A percentile compares a stretch with the other conserved stretches of the same genome.
Evolutionary conservation across 345 rosid genomes (phyloP).

Genomic region (Moringa oleifera): DNA sequence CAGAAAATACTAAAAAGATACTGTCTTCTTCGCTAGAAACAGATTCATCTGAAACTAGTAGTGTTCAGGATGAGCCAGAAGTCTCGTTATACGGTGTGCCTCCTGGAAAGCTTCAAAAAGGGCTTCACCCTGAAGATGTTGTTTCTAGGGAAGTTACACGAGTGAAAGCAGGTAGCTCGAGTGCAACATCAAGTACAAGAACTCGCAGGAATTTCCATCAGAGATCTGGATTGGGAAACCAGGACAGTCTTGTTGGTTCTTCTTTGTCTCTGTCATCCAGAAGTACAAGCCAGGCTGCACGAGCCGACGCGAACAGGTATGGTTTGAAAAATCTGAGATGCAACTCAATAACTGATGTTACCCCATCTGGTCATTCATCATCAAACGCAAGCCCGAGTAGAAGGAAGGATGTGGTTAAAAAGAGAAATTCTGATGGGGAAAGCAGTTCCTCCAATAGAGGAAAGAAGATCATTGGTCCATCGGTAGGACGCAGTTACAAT

Average conservation of each 20-base stretch:
- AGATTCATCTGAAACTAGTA: constrained; percentile 72
- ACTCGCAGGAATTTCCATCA: constrained; percentile 38
- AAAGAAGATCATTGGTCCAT: constrained; percentile 42
- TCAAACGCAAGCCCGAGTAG: constrained; percentile 39
- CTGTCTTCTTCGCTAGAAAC: constrained; percentile 33
- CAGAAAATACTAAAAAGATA: constrained; percentile 42
- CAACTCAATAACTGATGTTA: constrained; percentile 50
- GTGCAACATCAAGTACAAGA: constrained; percentile 39
- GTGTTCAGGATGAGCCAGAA: constrained; percentile 51
- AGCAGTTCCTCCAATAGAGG: constrained; percentile 62
- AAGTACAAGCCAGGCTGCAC: constrained; percentile 35
- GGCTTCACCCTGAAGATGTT: constrained; percentile 26
- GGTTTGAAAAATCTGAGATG: constrained; percentile 47
- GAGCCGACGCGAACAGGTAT: constrained; percentile 30
- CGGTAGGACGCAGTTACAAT: constrained; percentile 36
- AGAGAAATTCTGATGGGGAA: constrained; percentile 54
- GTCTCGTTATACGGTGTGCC: constrained; percentile 27
- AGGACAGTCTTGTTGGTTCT: constrained; percentile 26
- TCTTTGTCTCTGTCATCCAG: constrained; percentile 33
- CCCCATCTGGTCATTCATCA: constrained; percentile 41
- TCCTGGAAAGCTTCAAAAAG: constrained; percentile 40
- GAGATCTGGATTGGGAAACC: constrained; percentile 40
- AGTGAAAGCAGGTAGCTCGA: constrained; percentile 45
- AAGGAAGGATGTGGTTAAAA: constrained; percentile 38
- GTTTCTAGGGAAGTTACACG: constrained; percentile 21